These are phyloP conservation scores for Hanseniaspora meyeri DNA, from an alignment of 805 yeast genomes.

Conservation along the genomic window DNA sequence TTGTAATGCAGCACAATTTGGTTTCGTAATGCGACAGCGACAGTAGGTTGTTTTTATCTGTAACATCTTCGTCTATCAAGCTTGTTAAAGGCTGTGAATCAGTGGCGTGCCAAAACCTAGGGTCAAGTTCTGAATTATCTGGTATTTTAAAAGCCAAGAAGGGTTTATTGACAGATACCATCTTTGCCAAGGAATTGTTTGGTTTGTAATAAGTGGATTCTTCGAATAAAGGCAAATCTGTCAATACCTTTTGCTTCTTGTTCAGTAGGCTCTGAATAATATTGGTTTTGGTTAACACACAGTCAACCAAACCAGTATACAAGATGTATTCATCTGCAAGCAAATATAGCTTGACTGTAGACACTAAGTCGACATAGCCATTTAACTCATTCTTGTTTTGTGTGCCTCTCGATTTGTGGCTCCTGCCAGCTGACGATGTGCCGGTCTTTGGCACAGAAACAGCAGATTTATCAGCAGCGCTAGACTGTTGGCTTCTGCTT, in stretches of 20 bases:
- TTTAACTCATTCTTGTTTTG: not conserved
- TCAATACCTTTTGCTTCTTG: not conserved
- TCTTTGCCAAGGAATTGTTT: not conserved
- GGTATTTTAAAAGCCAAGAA: conserved; percentile 1
- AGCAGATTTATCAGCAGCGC: not conserved
- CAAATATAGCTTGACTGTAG: not conserved
- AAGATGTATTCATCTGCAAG: not conserved
- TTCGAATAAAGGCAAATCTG: conserved; percentile 9
- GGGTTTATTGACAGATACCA: not conserved
- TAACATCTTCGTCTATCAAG: not conserved
- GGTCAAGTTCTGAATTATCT: not conserved
- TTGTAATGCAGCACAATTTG: conserved; percentile 47
- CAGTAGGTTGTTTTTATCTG: not conserved
- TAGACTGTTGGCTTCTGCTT: conserved; percentile 8
- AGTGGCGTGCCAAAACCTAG: not conserved
- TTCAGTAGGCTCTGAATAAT: not conserved
- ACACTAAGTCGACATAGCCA: not conserved
- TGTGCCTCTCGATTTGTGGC: not conserved
- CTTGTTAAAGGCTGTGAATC: not conserved
- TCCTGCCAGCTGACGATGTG: not conserved
- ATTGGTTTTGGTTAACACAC: not conserved
- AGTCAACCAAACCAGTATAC: conserved; percentile 5
- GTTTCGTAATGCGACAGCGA: conserved; percentile 26
- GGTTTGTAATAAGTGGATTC: not conserved
- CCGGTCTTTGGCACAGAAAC: not conserved